Evolutionary conservation across 768 basidiomycete genomes (phyloP).

Genomic region (Baorangia bicolor): DNA sequence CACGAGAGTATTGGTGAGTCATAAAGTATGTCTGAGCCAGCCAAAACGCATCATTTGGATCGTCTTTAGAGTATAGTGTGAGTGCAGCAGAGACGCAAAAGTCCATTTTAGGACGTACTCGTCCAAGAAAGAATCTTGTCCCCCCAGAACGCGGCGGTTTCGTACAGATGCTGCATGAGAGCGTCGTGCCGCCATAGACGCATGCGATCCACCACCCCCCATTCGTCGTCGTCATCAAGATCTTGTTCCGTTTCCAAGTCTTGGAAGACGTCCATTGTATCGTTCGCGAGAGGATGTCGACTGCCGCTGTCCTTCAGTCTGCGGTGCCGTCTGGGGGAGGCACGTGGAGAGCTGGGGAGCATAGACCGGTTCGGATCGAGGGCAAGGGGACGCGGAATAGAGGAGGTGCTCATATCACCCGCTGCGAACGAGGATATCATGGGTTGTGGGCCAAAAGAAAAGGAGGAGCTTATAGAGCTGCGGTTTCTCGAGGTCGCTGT

Average conservation of each 20-base stretch:
- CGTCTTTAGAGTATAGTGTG: conserved; percentile 48
- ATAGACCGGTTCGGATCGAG: conserved; percentile 83
- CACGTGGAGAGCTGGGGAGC: conserved; percentile 69
- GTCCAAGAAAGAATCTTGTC: conserved; percentile 97
- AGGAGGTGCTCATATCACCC: conserved; percentile 59
- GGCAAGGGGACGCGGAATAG: conserved; percentile 52
- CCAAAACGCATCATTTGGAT: conserved; percentile 99
- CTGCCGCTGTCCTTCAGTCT: conserved; percentile 52
- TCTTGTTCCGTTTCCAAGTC: conserved; percentile 60
- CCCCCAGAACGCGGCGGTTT: conserved; percentile 98
- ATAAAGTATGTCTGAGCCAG: conserved; percentile 97
- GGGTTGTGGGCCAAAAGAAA: conserved; percentile 80
- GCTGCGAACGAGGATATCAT: conserved; percentile 71
- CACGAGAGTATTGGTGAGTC: conserved; percentile 92
- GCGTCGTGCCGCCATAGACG: conserved; percentile 97
- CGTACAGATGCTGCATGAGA: conserved; percentile 96
- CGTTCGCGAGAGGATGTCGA: conserved; percentile 75
- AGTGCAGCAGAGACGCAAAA: conserved; percentile 8
- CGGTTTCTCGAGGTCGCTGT: conserved; percentile 57
- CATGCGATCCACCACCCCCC: conserved; percentile 94
- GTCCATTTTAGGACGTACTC: conserved; percentile 49
- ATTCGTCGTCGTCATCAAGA: conserved; percentile 64
- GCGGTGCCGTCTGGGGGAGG: conserved; percentile 61
- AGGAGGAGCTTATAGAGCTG: conserved; percentile 73
- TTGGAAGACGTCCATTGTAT: conserved; percentile 72